A percentile compares a stretch with the other conserved stretches of the same genome.
phyloP scores from a whole-genome alignment of 768 basidiomycete genomes.

The Boletus rufocinnamomeus region DNA sequence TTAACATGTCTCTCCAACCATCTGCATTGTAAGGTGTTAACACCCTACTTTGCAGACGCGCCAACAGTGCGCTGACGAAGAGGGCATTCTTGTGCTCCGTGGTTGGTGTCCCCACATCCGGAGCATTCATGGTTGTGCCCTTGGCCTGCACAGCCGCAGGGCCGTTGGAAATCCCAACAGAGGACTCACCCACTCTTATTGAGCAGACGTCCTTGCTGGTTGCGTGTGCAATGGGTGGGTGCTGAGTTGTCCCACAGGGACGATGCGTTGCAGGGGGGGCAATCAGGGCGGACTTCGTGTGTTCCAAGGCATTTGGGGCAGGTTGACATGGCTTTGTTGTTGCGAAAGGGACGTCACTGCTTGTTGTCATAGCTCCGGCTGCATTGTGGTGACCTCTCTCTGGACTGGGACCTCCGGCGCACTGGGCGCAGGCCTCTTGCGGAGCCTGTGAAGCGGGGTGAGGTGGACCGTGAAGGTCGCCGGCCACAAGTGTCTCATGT shows the following conservation, averaged over 20 bases:
- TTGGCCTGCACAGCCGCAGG: neutral
- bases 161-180: neutral
- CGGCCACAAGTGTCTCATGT: neutral
- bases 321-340: too few relatives aligned
- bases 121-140: neutral
- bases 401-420: too few relatives aligned
- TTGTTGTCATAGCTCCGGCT: too few relatives aligned
- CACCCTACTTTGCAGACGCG: neutral
- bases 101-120: neutral
- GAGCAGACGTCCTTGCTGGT: neutral
- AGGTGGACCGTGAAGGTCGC: neutral
- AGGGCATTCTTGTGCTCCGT: neutral
- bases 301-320: slow-evolving; percentile 1
- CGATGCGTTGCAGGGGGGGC: neutral
- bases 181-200: neutral
- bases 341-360: neutral
- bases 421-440: neutral
- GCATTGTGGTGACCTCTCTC: too few relatives aligned
- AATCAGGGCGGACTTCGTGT: neutral
- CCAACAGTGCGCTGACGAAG: neutral
- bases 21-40: neutral
- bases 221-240: neutral
- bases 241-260: neutral
- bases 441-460: accelerated
- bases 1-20: neutral